phyloP scores from a whole-genome alignment of 2,329 filamentous ascomycete genomes.

The Grosmannia serpens region DNA sequence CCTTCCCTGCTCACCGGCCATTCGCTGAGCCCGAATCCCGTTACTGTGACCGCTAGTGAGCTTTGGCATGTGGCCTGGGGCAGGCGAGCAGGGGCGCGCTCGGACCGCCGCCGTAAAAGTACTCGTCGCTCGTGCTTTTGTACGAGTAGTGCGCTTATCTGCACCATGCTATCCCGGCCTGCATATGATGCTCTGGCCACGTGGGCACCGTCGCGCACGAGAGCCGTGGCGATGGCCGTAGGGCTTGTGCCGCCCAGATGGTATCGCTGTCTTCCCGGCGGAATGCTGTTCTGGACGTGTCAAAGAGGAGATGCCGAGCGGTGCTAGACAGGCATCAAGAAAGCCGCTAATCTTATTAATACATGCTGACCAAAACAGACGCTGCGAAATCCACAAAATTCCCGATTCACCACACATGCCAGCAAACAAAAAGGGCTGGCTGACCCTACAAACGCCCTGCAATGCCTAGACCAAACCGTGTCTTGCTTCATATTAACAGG shows the following conservation, averaged over 20 bases:
- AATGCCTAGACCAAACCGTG: not conserved
- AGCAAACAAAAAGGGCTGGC: not conserved
- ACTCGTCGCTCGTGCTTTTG: no score
- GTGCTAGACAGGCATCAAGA: not conserved
- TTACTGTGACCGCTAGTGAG: not conserved
- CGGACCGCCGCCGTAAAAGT: no score
- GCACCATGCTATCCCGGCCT: no score
- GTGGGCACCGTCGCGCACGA: constrained; percentile 51
- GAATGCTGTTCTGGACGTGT: no score
- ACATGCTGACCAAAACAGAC: not conserved
- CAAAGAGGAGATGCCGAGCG: no score
- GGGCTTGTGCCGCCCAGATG: no score
- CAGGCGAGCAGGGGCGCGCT: no score
- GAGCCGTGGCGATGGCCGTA: no score
- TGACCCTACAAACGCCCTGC: not conserved
- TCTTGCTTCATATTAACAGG: not conserved
- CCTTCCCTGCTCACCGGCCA: not conserved
- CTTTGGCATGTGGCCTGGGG: no score
- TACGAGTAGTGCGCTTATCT: no score
- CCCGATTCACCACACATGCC: not conserved
- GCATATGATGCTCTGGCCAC: constrained; percentile 43
- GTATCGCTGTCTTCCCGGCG: no score
- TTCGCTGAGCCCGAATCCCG: not conserved
- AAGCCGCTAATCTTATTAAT: not conserved
- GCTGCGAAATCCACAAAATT: not conserved